Base-by-base conservation (phyloP, 495 filamentous ascomycete species). In the Elasticomyces elasticus region DNA sequence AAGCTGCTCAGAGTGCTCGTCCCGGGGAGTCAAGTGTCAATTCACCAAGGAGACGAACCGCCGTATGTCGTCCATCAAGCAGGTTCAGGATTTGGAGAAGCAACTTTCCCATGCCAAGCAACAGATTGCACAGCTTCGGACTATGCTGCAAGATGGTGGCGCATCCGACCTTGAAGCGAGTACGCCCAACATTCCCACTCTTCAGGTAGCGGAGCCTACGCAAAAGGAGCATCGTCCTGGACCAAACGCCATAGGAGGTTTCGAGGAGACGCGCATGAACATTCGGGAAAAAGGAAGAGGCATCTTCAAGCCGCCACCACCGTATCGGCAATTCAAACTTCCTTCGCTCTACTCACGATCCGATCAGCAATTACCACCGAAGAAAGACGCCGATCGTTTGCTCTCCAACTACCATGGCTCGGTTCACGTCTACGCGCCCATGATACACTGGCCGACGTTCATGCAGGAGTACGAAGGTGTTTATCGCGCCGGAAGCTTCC, bases 41-140 rank as follows among this genome's bases (percentile, higher is more conserved):
- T 98, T 98, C 66, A 98, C 92, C 42, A 98, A 98, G 72, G 92
- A 98, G 69, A 97, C 92, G 20, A 98, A 98, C 69, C 81, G 94
- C 44, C 81, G 92, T 58, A 98, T 98, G 92, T 96, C 92, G 43
- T 95, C 90, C 13, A 96, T 97, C 68, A 98, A 97, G 81, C 92
- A 96, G 74, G 88, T 96, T 2, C 92, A 98, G 69, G 92, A 98
- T 69, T 74, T 98, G 23, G 90, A 97, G 67, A 94, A 87, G 69
- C 91, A 95, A 67, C 79, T 98, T 50, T 74, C 81, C 24, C 76
- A 78, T 35, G 77, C 87, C 31, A 84, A 79, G 59, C 78, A 85
- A 42, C 84, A 92, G 68, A 81, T 91, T 54, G 73, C 73, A 52
- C 84, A 82, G 49, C 70, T 90, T 17, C 79, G 82, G 43, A 79